phyloP scores from a whole-genome alignment of 768 basidiomycete genomes.

The Leucocoprinus birnbaumii region DNA sequence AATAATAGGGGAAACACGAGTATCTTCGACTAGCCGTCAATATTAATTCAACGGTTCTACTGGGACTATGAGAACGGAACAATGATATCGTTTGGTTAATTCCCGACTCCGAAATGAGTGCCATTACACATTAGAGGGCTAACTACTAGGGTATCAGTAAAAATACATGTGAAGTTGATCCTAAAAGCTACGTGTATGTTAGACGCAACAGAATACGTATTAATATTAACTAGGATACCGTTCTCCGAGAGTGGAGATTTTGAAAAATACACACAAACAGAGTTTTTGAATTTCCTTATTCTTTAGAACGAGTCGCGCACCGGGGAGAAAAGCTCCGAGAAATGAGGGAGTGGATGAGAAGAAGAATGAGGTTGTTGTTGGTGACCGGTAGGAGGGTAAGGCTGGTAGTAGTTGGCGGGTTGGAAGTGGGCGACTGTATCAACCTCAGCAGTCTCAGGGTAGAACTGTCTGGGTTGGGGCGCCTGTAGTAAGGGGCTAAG shows the following conservation, averaged over 20 bases:
- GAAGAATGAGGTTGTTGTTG: neutral
- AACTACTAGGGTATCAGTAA: neutral
- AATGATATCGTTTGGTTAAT: too few relatives aligned
- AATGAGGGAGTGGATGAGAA: neutral
- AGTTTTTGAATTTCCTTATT: too few relatives aligned
- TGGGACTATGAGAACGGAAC: too few relatives aligned
- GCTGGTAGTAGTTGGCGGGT: neutral
- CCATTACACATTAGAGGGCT: neutral
- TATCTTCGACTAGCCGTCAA: too few relatives aligned
- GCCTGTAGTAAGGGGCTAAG: neutral
- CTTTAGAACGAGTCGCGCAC: too few relatives aligned
- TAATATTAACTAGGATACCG: too few relatives aligned
- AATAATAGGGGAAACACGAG: conserved; percentile 39
- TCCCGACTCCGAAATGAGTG: too few relatives aligned
- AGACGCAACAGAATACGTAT: neutral
- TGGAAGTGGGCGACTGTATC: neutral
- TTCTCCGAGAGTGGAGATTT: too few relatives aligned
- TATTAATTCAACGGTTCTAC: too few relatives aligned
- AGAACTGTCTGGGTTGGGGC: neutral
- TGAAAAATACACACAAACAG: too few relatives aligned
- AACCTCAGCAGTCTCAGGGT: neutral
- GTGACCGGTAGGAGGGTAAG: neutral
- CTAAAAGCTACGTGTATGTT: neutral
- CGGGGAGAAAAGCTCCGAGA: too few relatives aligned
- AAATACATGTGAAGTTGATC: neutral